These are phyloP conservation scores for Trichoderma gamsii DNA, from an alignment of 495 filamentous ascomycete genomes.

Conservation along the genomic window DNA sequence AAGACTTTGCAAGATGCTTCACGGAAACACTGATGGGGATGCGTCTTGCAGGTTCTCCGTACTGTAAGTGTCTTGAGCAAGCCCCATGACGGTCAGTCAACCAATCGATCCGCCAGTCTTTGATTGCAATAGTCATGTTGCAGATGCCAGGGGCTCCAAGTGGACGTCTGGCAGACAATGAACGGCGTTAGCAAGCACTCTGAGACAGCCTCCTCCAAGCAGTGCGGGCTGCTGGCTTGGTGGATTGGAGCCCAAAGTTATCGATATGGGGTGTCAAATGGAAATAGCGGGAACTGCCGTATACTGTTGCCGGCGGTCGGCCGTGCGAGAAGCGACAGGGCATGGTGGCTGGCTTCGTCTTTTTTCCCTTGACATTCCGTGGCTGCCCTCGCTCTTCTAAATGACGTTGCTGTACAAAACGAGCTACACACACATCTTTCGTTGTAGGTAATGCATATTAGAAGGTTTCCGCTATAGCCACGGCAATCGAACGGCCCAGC, in stretches of 20 bases:
- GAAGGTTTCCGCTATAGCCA: too few species aligned
- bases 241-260: not conserved
- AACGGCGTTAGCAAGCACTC: not conserved
- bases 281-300: not conserved
- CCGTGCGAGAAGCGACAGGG: not conserved
- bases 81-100: not conserved
- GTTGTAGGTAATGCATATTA: too few species aligned
- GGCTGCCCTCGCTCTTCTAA: not conserved
- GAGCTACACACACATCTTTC: too few species aligned
- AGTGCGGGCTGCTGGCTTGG: not conserved
- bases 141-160: not conserved
- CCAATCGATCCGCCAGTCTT: not conserved
- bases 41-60: too few species aligned
- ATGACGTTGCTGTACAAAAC: too few species aligned
- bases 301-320: not conserved
- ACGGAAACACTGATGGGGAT: too few species aligned
- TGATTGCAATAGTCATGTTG: slow-evolving; percentile 7
- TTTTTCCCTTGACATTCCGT: not conserved
- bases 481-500: too few species aligned
- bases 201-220: not conserved
- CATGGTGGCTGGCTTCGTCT: not conserved
- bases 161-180: not conserved
- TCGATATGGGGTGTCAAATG: not conserved
- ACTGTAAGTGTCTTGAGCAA: not conserved
- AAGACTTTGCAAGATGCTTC: too few species aligned